Evolutionary conservation across 2,329 filamentous ascomycete genomes (phyloP).

Genomic region (Massarina eburnea): DNA sequence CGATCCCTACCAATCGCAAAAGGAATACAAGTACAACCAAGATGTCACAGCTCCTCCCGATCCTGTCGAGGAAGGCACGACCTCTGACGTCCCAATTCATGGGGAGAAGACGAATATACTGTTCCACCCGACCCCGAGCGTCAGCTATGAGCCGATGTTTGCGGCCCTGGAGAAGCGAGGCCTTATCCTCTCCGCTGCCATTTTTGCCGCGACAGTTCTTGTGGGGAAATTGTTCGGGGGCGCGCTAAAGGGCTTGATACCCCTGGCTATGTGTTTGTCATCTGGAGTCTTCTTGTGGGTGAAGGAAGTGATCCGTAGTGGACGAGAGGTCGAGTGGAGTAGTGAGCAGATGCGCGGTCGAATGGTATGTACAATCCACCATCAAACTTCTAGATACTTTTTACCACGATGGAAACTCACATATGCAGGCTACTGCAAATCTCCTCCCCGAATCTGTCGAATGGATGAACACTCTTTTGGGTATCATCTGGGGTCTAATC

Average conservation of each 20-base stretch:
- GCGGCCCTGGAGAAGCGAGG: conserved; percentile 72
- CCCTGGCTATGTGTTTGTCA: conserved; percentile 69
- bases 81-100: conserved; percentile 91
- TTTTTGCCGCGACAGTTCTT: conserved; percentile 73
- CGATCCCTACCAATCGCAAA: conserved; percentile 67
- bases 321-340: conserved; percentile 82
- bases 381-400: background rate
- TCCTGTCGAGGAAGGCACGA: conserved; percentile 76
- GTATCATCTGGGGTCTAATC: conserved; percentile 84
- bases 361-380: conserved; percentile 55
- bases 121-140: conserved; percentile 89
- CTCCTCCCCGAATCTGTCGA: conserved; percentile 86
- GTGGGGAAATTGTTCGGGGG: conserved; percentile 80
- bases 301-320: conserved; percentile 81
- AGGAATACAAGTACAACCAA: conserved; percentile 82
- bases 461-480: conserved; percentile 91
- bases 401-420: background rate
- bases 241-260: conserved; percentile 72
- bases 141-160: conserved; percentile 90
- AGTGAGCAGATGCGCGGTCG: conserved; percentile 83
- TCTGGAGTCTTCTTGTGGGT: conserved; percentile 87
- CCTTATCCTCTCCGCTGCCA: conserved; percentile 67
- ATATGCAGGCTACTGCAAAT: conserved; percentile 71
- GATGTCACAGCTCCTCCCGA: conserved; percentile 91
- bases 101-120: conserved; percentile 96